These are phyloP conservation scores for Geotrichum ghanense DNA, from an alignment of 805 yeast genomes.

Conservation along the genomic window DNA sequence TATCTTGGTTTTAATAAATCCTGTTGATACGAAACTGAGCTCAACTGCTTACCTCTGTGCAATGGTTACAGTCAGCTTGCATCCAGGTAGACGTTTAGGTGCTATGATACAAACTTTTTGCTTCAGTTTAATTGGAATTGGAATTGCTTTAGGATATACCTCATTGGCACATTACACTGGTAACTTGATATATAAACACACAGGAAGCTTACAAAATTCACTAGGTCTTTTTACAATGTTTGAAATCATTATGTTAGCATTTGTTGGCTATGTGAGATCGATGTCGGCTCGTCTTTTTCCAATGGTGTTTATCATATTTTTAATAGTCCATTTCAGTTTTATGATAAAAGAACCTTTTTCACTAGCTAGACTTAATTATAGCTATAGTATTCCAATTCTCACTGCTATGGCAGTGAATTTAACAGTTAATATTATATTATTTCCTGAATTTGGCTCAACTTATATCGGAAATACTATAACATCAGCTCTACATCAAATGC, in stretches of 20 bases:
- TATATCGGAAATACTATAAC: conserved; percentile 35
- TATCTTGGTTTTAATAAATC: conserved; percentile 30
- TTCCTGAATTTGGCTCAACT: conserved; percentile 43
- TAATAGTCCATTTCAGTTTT: conserved; percentile 40
- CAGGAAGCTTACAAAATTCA: conserved; percentile 23
- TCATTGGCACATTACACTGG: conserved; percentile 33
- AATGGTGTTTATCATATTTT: conserved; percentile 36
- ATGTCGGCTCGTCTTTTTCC: conserved; percentile 36
- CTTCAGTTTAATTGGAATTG: conserved; percentile 31
- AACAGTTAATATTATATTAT: conserved; percentile 32
- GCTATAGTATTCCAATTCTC: conserved; percentile 34
- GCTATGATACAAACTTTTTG: conserved; percentile 34
- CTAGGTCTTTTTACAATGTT: conserved; percentile 34
- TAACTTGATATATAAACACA: conserved; percentile 26
- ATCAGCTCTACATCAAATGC: conserved; percentile 30
- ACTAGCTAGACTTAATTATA: conserved; percentile 26
- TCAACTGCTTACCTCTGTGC: conserved; percentile 35
- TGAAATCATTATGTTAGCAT: conserved; percentile 35
- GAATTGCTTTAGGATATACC: conserved; percentile 33
- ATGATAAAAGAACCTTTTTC: conserved; percentile 25
- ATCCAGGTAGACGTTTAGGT: conserved; percentile 40
- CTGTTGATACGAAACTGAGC: conserved; percentile 28
- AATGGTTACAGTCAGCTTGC: conserved; percentile 35
- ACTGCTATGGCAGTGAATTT: conserved; percentile 35
- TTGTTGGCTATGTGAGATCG: conserved; percentile 40